Base-by-base conservation (phyloP, 257 asterid genomes). In the Dorcoceras hygrometricum region DNA sequence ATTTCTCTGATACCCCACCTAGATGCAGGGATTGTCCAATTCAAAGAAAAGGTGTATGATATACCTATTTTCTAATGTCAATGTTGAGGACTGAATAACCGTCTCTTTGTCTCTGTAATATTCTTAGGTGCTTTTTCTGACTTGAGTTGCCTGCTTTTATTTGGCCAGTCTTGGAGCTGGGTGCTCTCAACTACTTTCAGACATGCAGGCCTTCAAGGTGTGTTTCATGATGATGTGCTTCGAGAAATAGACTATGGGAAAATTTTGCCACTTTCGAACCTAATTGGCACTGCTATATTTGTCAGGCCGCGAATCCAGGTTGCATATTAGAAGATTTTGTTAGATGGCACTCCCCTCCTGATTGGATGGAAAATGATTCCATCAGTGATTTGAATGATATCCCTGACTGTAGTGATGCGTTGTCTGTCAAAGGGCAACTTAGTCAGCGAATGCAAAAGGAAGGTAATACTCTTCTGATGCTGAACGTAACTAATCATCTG, bases 171-270 rank as follows among this genome's bases (percentile, higher is more conserved):
- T 87, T 76, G 99, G 97, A 68, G 97, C 97, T 24, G 99, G 99
- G 71, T 94, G 99, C 73, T 94, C 96, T 68, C 99, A 94, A 74
- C 96, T 94, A 75, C 96, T 94, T 73, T 91, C 99, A 0, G 99
- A 94, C 79, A 94, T 94, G 97, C 99, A 94, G 90, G 99, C 97
- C 73, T 94, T 94, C 85, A 94, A 94, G 96, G 99, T 90, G 78
- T 73, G 69, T 76, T 76, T 78, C 57, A 69, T 54, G 19, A 57
- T 66, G 53, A 50, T 72, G 62, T 19, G 29, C 68, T 63, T 79
- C 9, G 9, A 20, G 11, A 68, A 54, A 66, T 62, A 48, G 34
- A 54, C 29, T 71, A 12, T 48, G 70, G 58, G 36, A 56, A 63
- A 65, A 63, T 31, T 28, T 46, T 72, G 63, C 61, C 66, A 56